phyloP scores from a whole-genome alignment of 805 yeast genomes.

The Metschnikowia proteae region DNA sequence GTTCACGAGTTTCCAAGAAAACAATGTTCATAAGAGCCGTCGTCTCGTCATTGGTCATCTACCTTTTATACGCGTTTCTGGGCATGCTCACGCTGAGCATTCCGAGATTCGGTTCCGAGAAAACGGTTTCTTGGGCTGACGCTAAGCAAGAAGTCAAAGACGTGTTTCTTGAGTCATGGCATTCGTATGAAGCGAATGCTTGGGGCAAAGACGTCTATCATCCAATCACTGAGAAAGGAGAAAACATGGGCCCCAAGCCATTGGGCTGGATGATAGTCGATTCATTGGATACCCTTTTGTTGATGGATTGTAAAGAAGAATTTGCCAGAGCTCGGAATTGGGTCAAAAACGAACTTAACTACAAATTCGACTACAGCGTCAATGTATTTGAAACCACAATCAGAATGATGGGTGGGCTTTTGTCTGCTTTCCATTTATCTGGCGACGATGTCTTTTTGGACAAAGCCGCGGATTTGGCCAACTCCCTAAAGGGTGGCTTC shows the following conservation, averaged over 20 bases:
- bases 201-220: conserved; percentile 82
- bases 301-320: conserved; percentile 70
- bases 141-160: conserved; percentile 56
- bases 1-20: conserved; percentile 8
- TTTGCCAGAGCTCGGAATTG: conserved; percentile 63
- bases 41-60: conserved; percentile 12
- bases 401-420: conserved; percentile 89
- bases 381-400: conserved; percentile 93
- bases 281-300: conserved; percentile 72
- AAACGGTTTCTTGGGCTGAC: conserved; percentile 36
- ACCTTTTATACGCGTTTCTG: conserved; percentile 11
- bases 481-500: conserved; percentile 67
- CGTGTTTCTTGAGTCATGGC: conserved; percentile 77
- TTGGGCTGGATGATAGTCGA: conserved; percentile 94
- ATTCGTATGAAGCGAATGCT: conserved; percentile 65
- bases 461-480: conserved; percentile 77
- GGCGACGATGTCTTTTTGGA: conserved; percentile 68
- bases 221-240: conserved; percentile 60
- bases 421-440: conserved; percentile 74
- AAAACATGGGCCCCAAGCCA: conserved; percentile 76
- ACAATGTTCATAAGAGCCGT: conserved; percentile 16
- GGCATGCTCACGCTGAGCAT: neutral
- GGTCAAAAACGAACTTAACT: conserved; percentile 67
- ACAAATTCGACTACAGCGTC: conserved; percentile 69
- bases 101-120: neutral